Evolutionary conservation across 371 early-diverging fungal species (phyloP).

Genomic region (Circinella minor): DNA sequence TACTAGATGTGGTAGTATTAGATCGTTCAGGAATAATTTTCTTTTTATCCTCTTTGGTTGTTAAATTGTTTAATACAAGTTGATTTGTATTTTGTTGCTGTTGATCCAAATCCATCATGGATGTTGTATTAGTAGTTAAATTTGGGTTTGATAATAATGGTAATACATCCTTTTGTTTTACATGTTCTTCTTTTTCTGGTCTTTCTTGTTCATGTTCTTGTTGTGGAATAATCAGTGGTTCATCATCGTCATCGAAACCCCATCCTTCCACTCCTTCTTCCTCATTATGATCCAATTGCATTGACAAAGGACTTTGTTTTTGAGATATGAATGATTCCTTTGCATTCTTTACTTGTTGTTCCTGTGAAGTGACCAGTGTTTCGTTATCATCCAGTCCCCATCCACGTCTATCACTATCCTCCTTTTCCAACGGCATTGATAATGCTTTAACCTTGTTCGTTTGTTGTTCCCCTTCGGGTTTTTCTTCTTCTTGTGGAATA

Average conservation of each 20-base stretch:
- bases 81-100: too few relatives aligned
- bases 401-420: too few relatives aligned
- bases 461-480: background rate
- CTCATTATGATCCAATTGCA: constrained; percentile 5
- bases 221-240: background rate
- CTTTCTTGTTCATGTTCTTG: background rate
- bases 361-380: too few relatives aligned
- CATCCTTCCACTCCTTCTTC: constrained; percentile 1
- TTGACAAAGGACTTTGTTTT: background rate
- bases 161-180: background rate
- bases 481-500: background rate
- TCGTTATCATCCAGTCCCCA: too few relatives aligned
- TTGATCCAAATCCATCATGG: too few relatives aligned
- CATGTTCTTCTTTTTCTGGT: background rate
- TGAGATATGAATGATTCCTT: too few relatives aligned
- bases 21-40: background rate
- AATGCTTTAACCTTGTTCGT: background rate
- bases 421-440: too few relatives aligned
- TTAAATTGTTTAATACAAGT: too few relatives aligned
- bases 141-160: background rate
- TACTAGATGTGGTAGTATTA: background rate
- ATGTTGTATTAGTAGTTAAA: too few relatives aligned
- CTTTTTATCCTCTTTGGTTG: background rate
- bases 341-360: too few relatives aligned
- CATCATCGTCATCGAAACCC: constrained; percentile 8